These are phyloP conservation scores for Sanghuangporus baumii DNA, from an alignment of 1,284 basidiomycete genomes.

Conservation along the genomic window DNA sequence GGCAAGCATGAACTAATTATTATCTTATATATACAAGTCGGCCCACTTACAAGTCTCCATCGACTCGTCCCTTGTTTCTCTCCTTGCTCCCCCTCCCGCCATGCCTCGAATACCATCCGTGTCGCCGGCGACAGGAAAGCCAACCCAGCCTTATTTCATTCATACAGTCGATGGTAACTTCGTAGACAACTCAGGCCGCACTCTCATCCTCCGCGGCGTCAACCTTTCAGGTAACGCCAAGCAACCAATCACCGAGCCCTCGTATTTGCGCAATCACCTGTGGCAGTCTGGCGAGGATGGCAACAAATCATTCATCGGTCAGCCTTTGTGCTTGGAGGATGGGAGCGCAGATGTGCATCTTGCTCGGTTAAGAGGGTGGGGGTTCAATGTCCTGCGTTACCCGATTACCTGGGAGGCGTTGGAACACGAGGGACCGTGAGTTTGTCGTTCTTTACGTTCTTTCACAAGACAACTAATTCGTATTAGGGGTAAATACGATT, in stretches of 20 bases:
- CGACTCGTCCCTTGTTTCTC: not conserved
- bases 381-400: conserved; percentile 91
- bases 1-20: not conserved
- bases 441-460: conserved; percentile 22
- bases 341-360: conserved; percentile 88
- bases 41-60: not conserved
- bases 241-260: conserved; percentile 69
- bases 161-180: conserved; percentile 74
- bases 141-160: conserved; percentile 48
- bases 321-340: conserved; percentile 79
- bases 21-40: not conserved
- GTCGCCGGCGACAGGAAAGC: conserved; percentile 66
- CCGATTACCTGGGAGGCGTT: conserved; percentile 93
- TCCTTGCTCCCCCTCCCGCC: conserved; percentile 2
- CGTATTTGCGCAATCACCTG: conserved; percentile 69
- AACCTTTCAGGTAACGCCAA: conserved; percentile 91
- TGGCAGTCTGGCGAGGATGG: conserved; percentile 84
- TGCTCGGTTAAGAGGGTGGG: conserved; percentile 83
- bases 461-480: not conserved
- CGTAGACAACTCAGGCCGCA: conserved; percentile 79
- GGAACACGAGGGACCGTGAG: conserved; percentile 92
- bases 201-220: conserved; percentile 84
- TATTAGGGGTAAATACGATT: conserved; percentile 81
- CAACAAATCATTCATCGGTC: conserved; percentile 65
- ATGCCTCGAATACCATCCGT: conserved; percentile 57